Evolutionary conservation across 257 asterid species (phyloP).

Genomic region (Solanum paucissectum): DNA sequence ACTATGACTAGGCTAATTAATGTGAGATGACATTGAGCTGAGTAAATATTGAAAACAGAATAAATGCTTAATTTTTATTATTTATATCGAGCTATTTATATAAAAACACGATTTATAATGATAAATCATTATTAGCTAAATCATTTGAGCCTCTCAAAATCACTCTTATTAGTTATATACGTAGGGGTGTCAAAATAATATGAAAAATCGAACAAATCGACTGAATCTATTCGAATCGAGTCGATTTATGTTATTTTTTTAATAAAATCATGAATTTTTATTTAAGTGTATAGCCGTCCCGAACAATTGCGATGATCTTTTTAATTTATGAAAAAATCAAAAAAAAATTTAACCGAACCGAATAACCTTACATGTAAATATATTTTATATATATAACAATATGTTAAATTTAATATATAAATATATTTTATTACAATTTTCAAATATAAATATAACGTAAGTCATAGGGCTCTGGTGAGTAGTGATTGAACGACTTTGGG

Average conservation of each 20-base stretch:
- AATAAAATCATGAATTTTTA: no score
- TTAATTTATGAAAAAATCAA: not conserved
- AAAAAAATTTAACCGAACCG: accelerated
- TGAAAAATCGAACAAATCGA: no score
- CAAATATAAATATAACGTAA: no score
- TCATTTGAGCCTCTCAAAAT: not conserved
- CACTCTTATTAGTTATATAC: not conserved
- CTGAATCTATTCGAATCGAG: no score
- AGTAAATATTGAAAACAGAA: not conserved
- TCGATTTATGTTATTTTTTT: not conserved
- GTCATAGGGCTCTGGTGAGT: not conserved
- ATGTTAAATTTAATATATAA: no score
- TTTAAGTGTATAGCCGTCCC: no score
- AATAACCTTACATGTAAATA: not conserved
- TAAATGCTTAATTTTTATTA: not conserved
- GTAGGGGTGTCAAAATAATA: no score
- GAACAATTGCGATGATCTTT: not conserved
- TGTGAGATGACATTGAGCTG: not conserved
- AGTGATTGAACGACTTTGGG: not conserved
- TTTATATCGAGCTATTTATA: not conserved
- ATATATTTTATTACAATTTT: not conserved
- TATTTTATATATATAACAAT: no score
- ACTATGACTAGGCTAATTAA: not conserved
- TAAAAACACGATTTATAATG: not conserved
- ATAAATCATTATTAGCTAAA: not conserved